phyloP scores from a whole-genome alignment of 1,284 basidiomycete genomes.

The Cryptococcus depauperatus region DNA sequence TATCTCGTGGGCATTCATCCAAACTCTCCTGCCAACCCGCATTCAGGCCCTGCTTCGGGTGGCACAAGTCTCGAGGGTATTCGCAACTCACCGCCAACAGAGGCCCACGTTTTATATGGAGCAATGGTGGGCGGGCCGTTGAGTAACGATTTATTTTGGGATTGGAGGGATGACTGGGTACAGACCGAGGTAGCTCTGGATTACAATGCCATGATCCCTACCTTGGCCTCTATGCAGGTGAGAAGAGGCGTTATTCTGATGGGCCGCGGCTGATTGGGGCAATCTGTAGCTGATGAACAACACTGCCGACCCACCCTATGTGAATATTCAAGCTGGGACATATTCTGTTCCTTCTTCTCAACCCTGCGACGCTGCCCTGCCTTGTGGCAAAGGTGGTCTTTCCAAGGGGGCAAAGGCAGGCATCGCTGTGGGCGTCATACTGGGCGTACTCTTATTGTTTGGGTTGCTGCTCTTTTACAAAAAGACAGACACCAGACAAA shows the following conservation, averaged over 20 bases:
- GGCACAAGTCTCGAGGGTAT: conserved; percentile 57
- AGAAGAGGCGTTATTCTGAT: conserved; percentile 3
- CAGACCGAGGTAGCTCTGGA: conserved; percentile 42
- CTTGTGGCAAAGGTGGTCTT: conserved; percentile 49
- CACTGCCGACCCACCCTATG: conserved; percentile 67
- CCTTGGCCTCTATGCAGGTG: conserved; percentile 56
- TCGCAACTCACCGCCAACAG: conserved; percentile 61
- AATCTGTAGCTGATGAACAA: conserved; percentile 20
- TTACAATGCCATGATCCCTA: conserved; percentile 77
- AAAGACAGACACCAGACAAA: no score
- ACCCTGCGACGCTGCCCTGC: conserved; percentile 67
- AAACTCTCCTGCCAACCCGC: conserved; percentile 80
- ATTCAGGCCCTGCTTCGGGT: conserved; percentile 77
- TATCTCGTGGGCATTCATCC: conserved; percentile 68
- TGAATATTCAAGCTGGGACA: conserved; percentile 57
- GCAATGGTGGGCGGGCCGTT: conserved; percentile 82
- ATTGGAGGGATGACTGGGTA: conserved; percentile 58
- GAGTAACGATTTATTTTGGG: conserved; percentile 64
- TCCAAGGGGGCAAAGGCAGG: conserved; percentile 52
- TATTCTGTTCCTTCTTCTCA: conserved; percentile 59
- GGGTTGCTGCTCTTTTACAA: no score
- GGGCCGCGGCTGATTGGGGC: no score
- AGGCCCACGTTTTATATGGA: conserved; percentile 73
- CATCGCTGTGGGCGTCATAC: conserved; percentile 62
- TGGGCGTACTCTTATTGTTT: conserved; percentile 54